Evolutionary conservation across 352 stramenopile species (phyloP).

Genomic region (Pythium guiyangense): DNA sequence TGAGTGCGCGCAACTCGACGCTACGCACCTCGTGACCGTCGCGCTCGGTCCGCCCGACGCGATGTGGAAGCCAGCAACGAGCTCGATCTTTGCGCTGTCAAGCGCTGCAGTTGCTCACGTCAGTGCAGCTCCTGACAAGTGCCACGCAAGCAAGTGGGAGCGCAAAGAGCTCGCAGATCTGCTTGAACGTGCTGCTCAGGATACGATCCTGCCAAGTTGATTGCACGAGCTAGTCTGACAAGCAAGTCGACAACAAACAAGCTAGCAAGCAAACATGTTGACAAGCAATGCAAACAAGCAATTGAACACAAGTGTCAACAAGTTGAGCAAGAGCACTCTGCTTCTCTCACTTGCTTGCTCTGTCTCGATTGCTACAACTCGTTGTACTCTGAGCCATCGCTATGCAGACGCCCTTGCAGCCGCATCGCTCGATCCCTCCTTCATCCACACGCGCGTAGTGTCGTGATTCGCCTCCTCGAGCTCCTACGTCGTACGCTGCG

Average conservation of each 20-base stretch:
- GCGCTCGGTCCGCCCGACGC: slow-evolving; percentile 35
- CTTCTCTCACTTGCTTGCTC: not conserved
- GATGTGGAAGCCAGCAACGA: slow-evolving; percentile 38
- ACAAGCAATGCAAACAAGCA: too few species aligned
- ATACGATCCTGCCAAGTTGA: too few species aligned
- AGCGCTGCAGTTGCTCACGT: not conserved
- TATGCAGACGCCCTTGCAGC: too few species aligned
- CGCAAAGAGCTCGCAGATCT: slow-evolving; percentile 10
- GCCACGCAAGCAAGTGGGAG: not conserved
- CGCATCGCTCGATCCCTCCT: too few species aligned
- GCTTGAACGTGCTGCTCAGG: not conserved
- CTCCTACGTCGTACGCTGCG: not conserved
- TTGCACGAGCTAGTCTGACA: not conserved
- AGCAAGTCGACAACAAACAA: not conserved
- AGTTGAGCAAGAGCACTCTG: too few species aligned
- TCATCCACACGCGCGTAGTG: not conserved
- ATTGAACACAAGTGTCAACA: too few species aligned
- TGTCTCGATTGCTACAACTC: too few species aligned
- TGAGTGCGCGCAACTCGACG: slow-evolving; percentile 24
- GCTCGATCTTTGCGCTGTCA: slow-evolving; percentile 31
- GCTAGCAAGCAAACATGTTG: not conserved
- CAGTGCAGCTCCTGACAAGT: not conserved
- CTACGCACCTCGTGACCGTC: slow-evolving; percentile 38
- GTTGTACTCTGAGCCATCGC: too few species aligned
- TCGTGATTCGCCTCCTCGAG: too few species aligned